Evolutionary conservation across 768 basidiomycete genomes (phyloP).

Genomic region (Artomyces pyxidatus): DNA sequence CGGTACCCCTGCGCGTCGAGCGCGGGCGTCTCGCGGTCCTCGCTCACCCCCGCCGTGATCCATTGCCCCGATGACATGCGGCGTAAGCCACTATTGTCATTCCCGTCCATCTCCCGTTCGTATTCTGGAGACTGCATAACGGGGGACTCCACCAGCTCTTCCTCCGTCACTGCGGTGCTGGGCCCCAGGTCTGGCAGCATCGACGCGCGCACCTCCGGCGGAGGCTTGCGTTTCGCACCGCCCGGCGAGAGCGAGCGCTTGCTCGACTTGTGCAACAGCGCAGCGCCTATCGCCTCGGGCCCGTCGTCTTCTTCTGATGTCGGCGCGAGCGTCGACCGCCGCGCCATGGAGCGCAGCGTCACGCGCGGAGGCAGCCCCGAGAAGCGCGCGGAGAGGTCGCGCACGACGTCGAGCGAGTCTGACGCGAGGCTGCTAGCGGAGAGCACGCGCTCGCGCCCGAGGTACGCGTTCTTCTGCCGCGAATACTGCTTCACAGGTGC

Average conservation of each 20-base stretch:
- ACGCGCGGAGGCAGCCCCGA: background rate
- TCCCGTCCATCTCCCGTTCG: too few relatives aligned
- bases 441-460: background rate
- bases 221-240: background rate
- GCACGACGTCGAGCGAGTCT: conserved; percentile 1
- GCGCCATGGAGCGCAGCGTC: background rate
- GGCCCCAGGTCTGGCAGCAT: background rate
- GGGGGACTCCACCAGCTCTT: background rate
- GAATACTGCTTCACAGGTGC: background rate
- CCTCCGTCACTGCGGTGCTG: background rate
- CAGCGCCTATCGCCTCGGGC: background rate
- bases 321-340: background rate
- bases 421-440: conserved; percentile 2
- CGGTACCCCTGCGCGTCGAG: background rate
- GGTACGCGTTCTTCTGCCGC: too few relatives aligned
- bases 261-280: background rate
- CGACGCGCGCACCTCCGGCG: background rate
- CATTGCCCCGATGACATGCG: background rate
- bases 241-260: background rate
- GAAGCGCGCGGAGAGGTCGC: background rate
- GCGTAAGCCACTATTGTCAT: too few relatives aligned
- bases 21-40: background rate
- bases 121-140: too few relatives aligned
- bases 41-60: background rate
- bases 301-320: background rate